phyloP scores from a whole-genome alignment of 176 grass and related monocot species.

The Lolium multiflorum region DNA sequence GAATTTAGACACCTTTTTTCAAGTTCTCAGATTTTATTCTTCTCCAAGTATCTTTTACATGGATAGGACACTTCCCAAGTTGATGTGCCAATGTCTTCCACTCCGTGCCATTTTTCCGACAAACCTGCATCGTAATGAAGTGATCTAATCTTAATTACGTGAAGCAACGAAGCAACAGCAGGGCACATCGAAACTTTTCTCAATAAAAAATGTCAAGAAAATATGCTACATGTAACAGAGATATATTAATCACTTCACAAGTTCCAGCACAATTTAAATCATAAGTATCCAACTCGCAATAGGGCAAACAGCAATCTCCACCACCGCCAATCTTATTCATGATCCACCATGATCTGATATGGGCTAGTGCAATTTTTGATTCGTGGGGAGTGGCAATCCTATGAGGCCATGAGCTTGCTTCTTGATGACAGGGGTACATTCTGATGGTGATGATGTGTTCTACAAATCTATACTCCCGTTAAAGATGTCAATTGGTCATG shows the following conservation, averaged over 20 bases:
- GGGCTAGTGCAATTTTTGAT: neutral
- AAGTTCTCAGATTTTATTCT: constrained; percentile 55
- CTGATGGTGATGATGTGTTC: neutral
- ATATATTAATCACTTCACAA: neutral
- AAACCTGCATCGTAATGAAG: constrained; percentile 48
- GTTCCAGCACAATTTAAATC: neutral
- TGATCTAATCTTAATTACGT: constrained; percentile 27
- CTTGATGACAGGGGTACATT: neutral
- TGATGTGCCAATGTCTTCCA: constrained; percentile 64
- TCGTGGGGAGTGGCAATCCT: neutral
- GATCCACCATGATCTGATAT: neutral
- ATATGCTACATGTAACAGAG: neutral
- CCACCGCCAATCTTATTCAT: neutral
- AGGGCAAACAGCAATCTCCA: constrained; percentile 18
- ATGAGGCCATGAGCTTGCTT: neutral
- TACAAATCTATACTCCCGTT: too few relatives aligned
- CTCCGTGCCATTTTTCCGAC: constrained; percentile 41
- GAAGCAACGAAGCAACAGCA: constrained; percentile 27
- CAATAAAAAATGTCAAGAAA: constrained; percentile 29
- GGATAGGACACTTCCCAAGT: constrained; percentile 53
- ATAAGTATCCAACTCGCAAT: neutral
- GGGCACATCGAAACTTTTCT: constrained; percentile 21
- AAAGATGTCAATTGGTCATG: too few relatives aligned
- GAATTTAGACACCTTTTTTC: constrained; percentile 55
- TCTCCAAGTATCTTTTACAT: constrained; percentile 90